Base-by-base conservation (phyloP, 1,139 yeast genomes). In the Yamadazyma sp. region DNA sequence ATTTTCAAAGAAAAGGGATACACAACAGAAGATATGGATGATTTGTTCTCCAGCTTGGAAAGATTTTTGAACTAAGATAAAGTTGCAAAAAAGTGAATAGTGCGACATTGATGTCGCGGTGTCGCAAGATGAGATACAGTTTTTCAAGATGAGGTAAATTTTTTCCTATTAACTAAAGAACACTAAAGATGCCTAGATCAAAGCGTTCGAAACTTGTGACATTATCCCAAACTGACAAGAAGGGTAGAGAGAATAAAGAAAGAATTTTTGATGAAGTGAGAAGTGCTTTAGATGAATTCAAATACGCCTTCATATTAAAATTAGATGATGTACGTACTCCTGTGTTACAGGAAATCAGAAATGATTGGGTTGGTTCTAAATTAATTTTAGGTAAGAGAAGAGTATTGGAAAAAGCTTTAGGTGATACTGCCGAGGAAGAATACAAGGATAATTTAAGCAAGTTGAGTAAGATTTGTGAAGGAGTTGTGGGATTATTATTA, bases 251-350 rank as follows among this genome's bases (percentile, higher is more conserved):
- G 53, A 90, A 89, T 64, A 92, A 92, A 62, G 92, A 82, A 53
- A 76, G 92, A 57, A 82, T 90, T 52, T 92, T 89, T 49, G 96
- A 89, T 56, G 96, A 89, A 49, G 84, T 92, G 40, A 82, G 96
- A 66, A 76, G 76, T 46, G 82, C 86, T 16, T 76, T 92, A 44
- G 97, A 92, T 54, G 72, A 77, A 37, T 85, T 69, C 65, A 78
- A 79, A 56, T 87, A 81, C 63, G 82, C 80, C 34, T 92, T 96
- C 92, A 84, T 89, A 25, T 78, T 94, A 50, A 78, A 82, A 48
- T 78, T 92, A 46, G 94, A 88, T 57, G 94, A 90, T 66, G 95
- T 92, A 60, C 85, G 98, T 67, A 94, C 96, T 45, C 95, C 96
- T 40, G 96, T 90, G 42, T 73, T 92, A 53, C 96, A 92, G 64